Percentiles rank a stretch among this genome's conserved stretches.
phyloP scores from a whole-genome alignment of 1,284 basidiomycete species.

The Fomitopsis pinicola region DNA sequence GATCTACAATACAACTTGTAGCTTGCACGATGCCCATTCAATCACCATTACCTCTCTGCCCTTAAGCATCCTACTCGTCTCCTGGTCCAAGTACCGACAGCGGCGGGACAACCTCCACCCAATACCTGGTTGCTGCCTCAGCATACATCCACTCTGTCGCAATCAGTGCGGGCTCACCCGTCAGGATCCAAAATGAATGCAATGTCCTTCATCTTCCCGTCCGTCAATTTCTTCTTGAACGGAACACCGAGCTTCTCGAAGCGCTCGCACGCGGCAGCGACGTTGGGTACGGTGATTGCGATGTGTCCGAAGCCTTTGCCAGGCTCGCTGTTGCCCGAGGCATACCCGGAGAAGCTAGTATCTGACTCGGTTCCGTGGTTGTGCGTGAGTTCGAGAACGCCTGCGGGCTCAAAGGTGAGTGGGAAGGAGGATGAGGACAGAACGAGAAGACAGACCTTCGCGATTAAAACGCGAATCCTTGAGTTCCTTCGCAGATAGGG shows the following conservation, averaged over 20 bases:
- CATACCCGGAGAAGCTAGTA: constrained; percentile 71
- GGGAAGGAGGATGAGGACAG: constrained; percentile 26
- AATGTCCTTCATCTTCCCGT: constrained; percentile 83
- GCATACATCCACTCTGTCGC: neutral
- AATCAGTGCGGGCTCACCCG: constrained; percentile 42
- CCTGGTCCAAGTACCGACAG: constrained; percentile 3
- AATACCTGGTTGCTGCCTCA: constrained; percentile 9
- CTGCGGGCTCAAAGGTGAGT: neutral
- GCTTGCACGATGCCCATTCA: too few relatives aligned
- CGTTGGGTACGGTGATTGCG: constrained; percentile 78
- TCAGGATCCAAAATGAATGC: constrained; percentile 91
- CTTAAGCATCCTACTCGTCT: constrained; percentile 6
- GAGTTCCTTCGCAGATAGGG: constrained; percentile 36
- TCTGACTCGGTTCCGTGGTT: constrained; percentile 87
- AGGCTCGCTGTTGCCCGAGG: constrained; percentile 77
- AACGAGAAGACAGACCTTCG: constrained; percentile 45
- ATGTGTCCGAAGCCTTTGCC: constrained; percentile 83
- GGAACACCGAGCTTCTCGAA: constrained; percentile 80
- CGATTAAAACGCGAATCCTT: constrained; percentile 39
- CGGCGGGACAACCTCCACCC: constrained; percentile 16
- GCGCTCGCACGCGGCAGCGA: constrained; percentile 78
- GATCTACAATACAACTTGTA: too few relatives aligned
- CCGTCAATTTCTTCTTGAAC: constrained; percentile 87
- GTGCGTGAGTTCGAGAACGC: constrained; percentile 82
- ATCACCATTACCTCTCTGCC: too few relatives aligned